Conservation (phyloP, 2,329 filamentous ascomycete genomes). For the Colletotrichum aenigma region DNA sequence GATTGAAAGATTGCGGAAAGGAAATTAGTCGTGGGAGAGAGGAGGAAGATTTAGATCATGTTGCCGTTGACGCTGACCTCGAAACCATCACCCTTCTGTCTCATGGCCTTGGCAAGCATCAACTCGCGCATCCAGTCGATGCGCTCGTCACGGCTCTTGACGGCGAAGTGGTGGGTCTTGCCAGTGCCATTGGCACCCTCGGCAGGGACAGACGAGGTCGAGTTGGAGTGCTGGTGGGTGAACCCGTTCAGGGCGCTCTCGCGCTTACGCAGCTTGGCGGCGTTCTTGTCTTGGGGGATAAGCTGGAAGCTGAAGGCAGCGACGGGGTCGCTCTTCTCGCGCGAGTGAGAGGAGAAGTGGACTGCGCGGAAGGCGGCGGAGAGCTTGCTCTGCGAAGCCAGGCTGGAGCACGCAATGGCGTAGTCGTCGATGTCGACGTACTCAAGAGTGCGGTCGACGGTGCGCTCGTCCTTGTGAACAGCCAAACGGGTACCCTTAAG, state of each 20-base stretch:
- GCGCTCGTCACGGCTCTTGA: conserved; percentile 83
- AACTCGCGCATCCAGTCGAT: conserved; percentile 98
- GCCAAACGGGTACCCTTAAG: conserved; percentile 77
- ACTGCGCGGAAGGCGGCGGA: conserved; percentile 86
- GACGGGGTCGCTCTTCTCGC: conserved; percentile 60
- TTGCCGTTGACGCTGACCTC: conserved; percentile 83
- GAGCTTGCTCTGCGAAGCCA: conserved; percentile 79
- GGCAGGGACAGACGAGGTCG: conserved; percentile 28
- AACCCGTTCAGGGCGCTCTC: conserved; percentile 48
- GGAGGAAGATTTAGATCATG: conserved; percentile 58
- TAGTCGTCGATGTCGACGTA: conserved; percentile 90
- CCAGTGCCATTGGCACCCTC: conserved; percentile 65
- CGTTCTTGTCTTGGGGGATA: conserved; percentile 69
- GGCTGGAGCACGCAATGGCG: conserved; percentile 80
- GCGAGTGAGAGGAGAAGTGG: conserved; percentile 59
- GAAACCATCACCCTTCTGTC: conserved; percentile 83
- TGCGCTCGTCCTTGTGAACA: conserved; percentile 70
- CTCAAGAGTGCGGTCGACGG: conserved; percentile 66
- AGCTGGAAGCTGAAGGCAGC: conserved; percentile 86
- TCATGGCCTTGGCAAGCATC: conserved; percentile 87
- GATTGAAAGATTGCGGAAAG: conserved; percentile 14
- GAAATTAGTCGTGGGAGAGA: background rate
- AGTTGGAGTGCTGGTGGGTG: conserved; percentile 22
- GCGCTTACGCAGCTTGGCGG: conserved; percentile 53
- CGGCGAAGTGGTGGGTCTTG: conserved; percentile 94